Base-by-base conservation (phyloP, 1,139 yeast genomes). In the Hemisphaericaspora xylanilytica region DNA sequence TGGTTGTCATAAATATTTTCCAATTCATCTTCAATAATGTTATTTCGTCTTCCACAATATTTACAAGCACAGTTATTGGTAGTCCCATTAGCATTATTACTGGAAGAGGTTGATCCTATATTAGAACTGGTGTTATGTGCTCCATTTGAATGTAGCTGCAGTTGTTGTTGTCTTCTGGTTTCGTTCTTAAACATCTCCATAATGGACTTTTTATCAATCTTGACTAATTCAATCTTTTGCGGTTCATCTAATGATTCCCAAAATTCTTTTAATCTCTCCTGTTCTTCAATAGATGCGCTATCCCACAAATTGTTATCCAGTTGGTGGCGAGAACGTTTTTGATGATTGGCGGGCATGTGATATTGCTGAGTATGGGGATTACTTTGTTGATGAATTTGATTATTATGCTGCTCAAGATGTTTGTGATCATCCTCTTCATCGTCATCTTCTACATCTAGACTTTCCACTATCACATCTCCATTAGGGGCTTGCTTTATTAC, bases 11-110 rank as follows among this genome's bases (percentile, higher is more conserved):
- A 70, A 14, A 66, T 60, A 42, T 52, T 62, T 45, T 67, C 90
- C 53, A 90, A 73, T 54, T 87, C 96, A 47, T 81, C 82, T 53
- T 86, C 94, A 49, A 88, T 78, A 22, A 89, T 79, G 44, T 72
- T 66, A 48, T 82, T 79, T 49, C 85, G 80, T 38, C 88, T 75
- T 1, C 94, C 95, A 62, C 97, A 90, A 22, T 81, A 81, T 5
- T 81, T 67, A 58, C 97, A 90, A 41, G 80, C 74, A 58, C 97
- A 89, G 31, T 47, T 48, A 22, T 45, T 47, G n/a, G 30, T 38
- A 25, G 7, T 25, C 14, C 32, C 11, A 12, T 38, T 41, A 29
- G 32, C n/a, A 28, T 17, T 20, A 15, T 25, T 22, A 10, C 11
- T 22, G 16, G 8, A 16, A 28, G 31, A 8, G 11, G 15, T 29